phyloP scores from a whole-genome alignment of 306 rosid genomes.

The Cucurbita maxima region DNA sequence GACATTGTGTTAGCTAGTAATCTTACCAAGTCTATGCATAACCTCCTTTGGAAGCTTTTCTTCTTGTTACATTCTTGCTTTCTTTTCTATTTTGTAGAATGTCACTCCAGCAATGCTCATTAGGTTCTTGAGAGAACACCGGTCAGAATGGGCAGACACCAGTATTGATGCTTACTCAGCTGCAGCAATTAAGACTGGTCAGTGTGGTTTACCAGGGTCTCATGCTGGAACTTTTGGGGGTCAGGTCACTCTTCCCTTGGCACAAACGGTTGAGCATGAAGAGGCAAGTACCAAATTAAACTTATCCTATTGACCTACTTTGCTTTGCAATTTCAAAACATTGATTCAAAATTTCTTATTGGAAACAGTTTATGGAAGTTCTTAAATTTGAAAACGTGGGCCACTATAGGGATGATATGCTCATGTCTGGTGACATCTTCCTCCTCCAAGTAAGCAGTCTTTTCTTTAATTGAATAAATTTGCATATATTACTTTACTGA shows the following conservation, averaged over 20 bases:
- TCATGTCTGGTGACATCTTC: slow-evolving; percentile 77
- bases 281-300: slow-evolving; percentile 42
- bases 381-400: slow-evolving; percentile 90
- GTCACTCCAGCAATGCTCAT: slow-evolving; percentile 94
- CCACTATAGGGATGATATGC: slow-evolving; percentile 80
- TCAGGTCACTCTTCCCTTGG: slow-evolving; percentile 92
- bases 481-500: neutral
- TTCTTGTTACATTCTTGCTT: neutral
- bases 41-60: neutral
- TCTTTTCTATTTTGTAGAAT: slow-evolving; percentile 34
- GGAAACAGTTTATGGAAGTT: slow-evolving; percentile 86
- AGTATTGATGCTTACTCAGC: slow-evolving; percentile 95
- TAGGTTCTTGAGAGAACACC: slow-evolving; percentile 82
- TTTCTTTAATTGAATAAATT: neutral
- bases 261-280: slow-evolving; percentile 89
- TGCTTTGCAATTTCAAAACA: neutral
- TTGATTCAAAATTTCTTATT: slow-evolving; percentile 11
- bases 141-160: slow-evolving; percentile 99
- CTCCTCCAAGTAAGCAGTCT: slow-evolving; percentile 75
- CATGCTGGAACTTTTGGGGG: slow-evolving; percentile 73
- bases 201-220: slow-evolving; percentile 58
- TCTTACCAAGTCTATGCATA: neutral
- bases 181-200: slow-evolving; percentile 80
- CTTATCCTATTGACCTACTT: neutral
- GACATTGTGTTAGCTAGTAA: neutral